Conservation (phyloP, 2,329 filamentous ascomycete genomes). For the Diplodia scrobiculata region DNA sequence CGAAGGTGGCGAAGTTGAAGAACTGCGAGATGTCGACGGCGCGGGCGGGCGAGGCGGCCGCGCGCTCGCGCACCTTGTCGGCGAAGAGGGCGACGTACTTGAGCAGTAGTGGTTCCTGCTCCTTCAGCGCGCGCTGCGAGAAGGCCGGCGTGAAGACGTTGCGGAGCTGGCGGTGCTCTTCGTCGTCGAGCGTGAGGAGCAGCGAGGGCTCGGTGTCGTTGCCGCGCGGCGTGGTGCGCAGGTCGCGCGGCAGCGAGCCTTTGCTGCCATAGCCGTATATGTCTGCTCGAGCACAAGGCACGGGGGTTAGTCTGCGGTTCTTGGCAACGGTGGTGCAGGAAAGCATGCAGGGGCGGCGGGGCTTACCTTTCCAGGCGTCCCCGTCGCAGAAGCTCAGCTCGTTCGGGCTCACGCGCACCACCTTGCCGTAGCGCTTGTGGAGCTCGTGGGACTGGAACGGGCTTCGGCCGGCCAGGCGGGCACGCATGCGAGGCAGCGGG, state of each 20-base stretch:
- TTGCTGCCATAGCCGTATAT: conserved; percentile 43
- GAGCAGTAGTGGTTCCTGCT: conserved; percentile 47
- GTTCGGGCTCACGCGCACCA: conserved; percentile 47
- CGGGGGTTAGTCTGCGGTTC: no score
- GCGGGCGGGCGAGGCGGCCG: conserved; percentile 29
- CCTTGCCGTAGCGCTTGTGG: conserved; percentile 49
- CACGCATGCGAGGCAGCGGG: conserved; percentile 40
- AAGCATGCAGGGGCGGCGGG: neutral
- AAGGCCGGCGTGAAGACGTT: conserved; percentile 47
- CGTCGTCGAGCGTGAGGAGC: conserved; percentile 43
- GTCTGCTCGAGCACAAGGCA: conserved; percentile 32
- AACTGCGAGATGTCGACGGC: conserved; percentile 30
- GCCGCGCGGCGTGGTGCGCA: conserved; percentile 25
- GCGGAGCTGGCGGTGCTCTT: conserved; percentile 47
- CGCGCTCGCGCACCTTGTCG: conserved; percentile 36
- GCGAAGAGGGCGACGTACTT: conserved; percentile 48
- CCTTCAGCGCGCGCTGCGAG: conserved; percentile 44
- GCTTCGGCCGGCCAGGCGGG: conserved; percentile 37
- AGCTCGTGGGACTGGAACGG: conserved; percentile 37
- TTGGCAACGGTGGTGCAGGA: neutral
- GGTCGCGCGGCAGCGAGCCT: conserved; percentile 34
- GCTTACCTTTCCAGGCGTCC: conserved; percentile 29
- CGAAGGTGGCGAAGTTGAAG: conserved; percentile 43
- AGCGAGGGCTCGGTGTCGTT: conserved; percentile 38
- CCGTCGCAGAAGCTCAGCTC: conserved; percentile 34